Base-by-base conservation (phyloP, 805 yeast genomes). In the Danielia oregonensis region DNA sequence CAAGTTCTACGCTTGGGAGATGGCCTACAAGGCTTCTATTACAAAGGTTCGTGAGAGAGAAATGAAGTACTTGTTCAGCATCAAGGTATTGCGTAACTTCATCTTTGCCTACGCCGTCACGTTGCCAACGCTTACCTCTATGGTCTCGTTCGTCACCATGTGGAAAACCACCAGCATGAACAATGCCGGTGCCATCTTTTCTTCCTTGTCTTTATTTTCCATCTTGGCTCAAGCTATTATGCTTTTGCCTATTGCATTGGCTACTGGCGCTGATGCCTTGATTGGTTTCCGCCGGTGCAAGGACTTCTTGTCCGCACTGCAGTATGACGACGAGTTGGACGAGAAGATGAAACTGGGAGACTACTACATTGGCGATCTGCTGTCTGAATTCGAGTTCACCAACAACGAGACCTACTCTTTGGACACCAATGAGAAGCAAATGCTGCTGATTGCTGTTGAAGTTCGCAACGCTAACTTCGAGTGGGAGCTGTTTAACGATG, bases 1-100 rank as follows among this genome's bases (percentile, higher is more conserved):
- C 47, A 68, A 68, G 49, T 68, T 59, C 35, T 68, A 67, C 43
- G 68, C 72, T 10, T 68, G 74, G 74, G 74, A 68, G 49, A 21
- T 54, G 34, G 69, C 74, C 13, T 68, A 68, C 50, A 58, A 59
- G 42, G 35, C 49, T 26, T 55, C 48, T 38, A 58, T 68, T 31
- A 52, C 63, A 19, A 44, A 53, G n/a, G 56, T 58, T n/a, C 52
- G 74, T 40, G 54, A 49, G 19, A 41, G 49, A 14, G 74, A 68
- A 50, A 66, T 67, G 72, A 54, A 53, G 34, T 50, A 56, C 37
- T 48, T 64, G 33, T 65, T 64, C 44, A 59, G 61, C n/a, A 65
- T 68, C 40, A 62, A 67, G 44, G 60, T 65, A 1, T 47, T 68
- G 44, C 51, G 73, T 42, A 65, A 65, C 41, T 55, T 64, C 43